A percentile compares a stretch with the other conserved stretches of the same genome.
Conservation (phyloP, 257 asterid species). For the Linderniella brevidens region DNA sequence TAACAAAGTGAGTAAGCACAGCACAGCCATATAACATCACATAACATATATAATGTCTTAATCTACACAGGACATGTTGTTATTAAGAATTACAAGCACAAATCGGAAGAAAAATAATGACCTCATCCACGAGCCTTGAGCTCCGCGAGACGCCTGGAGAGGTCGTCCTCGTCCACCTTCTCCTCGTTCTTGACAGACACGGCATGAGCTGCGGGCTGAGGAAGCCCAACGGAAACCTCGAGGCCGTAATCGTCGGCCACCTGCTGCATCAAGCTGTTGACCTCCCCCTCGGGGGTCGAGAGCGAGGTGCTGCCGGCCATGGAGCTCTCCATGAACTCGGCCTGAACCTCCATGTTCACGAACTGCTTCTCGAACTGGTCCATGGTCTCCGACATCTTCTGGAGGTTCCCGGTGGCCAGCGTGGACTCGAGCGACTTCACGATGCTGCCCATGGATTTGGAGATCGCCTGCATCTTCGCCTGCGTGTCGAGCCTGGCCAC, state of each 20-base stretch:
- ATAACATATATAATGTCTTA: too few relatives aligned
- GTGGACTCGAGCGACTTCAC: conserved; percentile 79
- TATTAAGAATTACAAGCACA: neutral
- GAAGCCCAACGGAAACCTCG: conserved; percentile 92
- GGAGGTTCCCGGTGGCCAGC: conserved; percentile 73
- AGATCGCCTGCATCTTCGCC: conserved; percentile 73
- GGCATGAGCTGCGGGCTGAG: conserved; percentile 69
- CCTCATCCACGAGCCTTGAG: conserved; percentile 84
- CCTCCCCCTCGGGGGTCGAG: conserved; percentile 89
- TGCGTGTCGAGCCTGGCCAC: conserved; percentile 94
- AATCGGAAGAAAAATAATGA: conserved; percentile 6
- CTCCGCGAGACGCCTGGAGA: conserved; percentile 87
- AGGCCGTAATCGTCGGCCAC: conserved; percentile 97
- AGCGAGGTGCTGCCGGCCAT: conserved; percentile 97
- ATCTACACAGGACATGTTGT: too few relatives aligned
- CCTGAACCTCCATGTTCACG: conserved; percentile 97
- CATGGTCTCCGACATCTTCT: conserved; percentile 98
- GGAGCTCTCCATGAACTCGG: conserved; percentile 97
- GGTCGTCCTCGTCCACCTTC: conserved; percentile 83
- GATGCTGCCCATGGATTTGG: conserved; percentile 78
- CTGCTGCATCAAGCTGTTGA: conserved; percentile 83
- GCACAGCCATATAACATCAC: too few relatives aligned
- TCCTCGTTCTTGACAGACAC: conserved; percentile 40
- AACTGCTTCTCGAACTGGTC: conserved; percentile 86
- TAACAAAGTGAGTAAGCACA: too few relatives aligned